These are phyloP conservation scores for Dionaea muscipula DNA, from an alignment of 179 eudicot genomes.

Conservation along the genomic window DNA sequence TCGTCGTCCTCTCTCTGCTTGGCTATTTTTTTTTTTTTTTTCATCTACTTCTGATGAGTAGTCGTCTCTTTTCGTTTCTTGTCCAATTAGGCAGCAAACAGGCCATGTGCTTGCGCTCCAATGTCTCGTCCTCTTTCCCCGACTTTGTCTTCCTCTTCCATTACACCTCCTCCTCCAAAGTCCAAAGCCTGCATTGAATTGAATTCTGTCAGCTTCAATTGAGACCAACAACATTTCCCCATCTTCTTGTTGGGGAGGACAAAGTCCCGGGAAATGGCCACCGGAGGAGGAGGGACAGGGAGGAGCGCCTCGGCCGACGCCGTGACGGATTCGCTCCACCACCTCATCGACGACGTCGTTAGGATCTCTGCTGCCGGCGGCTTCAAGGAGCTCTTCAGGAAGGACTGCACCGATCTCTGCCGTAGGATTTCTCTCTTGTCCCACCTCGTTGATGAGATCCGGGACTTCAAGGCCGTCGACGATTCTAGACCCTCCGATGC, in stretches of 20 bases:
- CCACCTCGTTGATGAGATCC: constrained; percentile 31
- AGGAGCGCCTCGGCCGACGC: constrained; percentile 9
- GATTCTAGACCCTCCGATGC: neutral
- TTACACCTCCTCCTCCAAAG: neutral
- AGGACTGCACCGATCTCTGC: constrained; percentile 37
- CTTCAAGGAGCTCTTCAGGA: constrained; percentile 21
- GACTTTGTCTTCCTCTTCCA: neutral
- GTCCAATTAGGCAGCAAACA: constrained; percentile 2
- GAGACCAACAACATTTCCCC: neutral
- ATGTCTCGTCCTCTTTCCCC: neutral
- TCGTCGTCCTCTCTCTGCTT: neutral
- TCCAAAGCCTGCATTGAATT: too few species aligned
- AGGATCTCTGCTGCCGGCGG: constrained; percentile 11
- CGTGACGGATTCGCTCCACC: constrained; percentile 12
- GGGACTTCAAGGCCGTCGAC: constrained; percentile 7
- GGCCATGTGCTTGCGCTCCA: neutral
- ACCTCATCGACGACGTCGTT: constrained; percentile 18
- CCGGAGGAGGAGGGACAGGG: neutral
- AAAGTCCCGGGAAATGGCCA: neutral
- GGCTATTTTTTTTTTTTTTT: constrained; percentile 1
- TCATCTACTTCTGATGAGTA: too few species aligned
- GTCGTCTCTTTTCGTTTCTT: constrained; percentile 4
- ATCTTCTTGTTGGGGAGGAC: neutral
- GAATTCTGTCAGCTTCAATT: too few species aligned
- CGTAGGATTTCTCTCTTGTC: constrained; percentile 33